These are phyloP conservation scores for Rubia balearica DNA, from an alignment of 305 asterid species.

Conservation along the genomic window DNA sequence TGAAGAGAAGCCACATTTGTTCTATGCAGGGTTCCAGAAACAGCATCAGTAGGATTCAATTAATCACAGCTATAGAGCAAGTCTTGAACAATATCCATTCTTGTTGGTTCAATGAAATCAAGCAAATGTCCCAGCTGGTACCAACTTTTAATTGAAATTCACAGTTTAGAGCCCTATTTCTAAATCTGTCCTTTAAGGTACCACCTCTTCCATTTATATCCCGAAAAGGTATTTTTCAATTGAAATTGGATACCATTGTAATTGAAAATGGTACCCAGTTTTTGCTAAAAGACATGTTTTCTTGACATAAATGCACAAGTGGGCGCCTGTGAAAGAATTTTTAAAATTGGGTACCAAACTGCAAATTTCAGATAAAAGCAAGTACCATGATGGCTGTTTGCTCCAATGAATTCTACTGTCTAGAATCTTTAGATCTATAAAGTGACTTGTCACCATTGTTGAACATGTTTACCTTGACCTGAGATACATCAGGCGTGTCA, in stretches of 20 bases:
- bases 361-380: not conserved
- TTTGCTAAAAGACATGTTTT: not conserved
- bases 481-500: conserved; percentile 61
- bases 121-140: not conserved
- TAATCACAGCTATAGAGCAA: not conserved
- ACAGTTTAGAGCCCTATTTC: not conserved
- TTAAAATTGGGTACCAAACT: not conserved
- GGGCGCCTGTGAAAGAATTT: not conserved
- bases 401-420: not conserved
- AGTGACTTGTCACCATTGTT: not conserved
- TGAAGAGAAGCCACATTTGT: not conserved
- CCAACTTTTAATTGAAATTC: not conserved
- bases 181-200: not conserved
- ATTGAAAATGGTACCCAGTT: not conserved
- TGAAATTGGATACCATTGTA: not conserved
- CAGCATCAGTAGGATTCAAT: not conserved
- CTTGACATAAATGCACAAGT: not conserved
- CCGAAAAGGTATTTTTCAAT: not conserved
- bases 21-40: not conserved
- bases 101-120: not conserved
- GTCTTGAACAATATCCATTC: too few species aligned
- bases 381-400: not conserved
- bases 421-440: not conserved
- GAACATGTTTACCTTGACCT: conserved; percentile 46
- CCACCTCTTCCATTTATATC: too few species aligned